Base-by-base conservation (phyloP, 306 rosid species). In the Cicer bijugum region DNA sequence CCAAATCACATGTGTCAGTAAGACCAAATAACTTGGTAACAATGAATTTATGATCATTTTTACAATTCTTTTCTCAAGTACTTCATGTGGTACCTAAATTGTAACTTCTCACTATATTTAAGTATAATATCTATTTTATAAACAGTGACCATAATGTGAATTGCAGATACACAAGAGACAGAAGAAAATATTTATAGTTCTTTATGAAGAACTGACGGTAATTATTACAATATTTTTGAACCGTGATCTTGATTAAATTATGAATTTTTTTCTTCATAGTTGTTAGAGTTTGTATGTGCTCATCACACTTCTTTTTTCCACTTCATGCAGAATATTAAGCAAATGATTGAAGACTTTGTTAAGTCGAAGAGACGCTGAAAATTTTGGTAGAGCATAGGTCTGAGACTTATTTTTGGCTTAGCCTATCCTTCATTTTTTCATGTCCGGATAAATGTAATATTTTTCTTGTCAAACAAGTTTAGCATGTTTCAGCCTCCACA, bases 101-200 rank as follows among this genome's bases (percentile, higher is more conserved):
- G 20, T 61, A 50, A 68, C 28, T 56, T 67, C 10, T 45, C 53
- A 17, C 67, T 39, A 39, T 68, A 48, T 67, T 67, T 53, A 28
- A 28, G 33, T 28, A 28, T 52, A 17, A 6, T 63, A 60, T 28
- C 14, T 48, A 72, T 75, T 11, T 75, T 46, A 23, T 60, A 47
- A 81, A 63, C 62, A 8, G 20, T 69, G 74, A 44, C 51, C 51
- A 60, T 53, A 63, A 38, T 80, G 38, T 71, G 80, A 82, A 65
- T 69, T 91, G 88, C 96, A 95, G 99, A 88, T 89, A 83, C 96
- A 91, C 73, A 88, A 81, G 87, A 87, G 92, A 86, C 84, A 86
- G 90, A 94, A 91, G 80, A 87, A 84, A 55, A 91, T 94, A 87
- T 94, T 94, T 81, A 9, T 88, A 48, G 95, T 94, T 80, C 90